phyloP scores from a whole-genome alignment of 2,329 filamentous ascomycete genomes.

The Diplodia intermedia region DNA sequence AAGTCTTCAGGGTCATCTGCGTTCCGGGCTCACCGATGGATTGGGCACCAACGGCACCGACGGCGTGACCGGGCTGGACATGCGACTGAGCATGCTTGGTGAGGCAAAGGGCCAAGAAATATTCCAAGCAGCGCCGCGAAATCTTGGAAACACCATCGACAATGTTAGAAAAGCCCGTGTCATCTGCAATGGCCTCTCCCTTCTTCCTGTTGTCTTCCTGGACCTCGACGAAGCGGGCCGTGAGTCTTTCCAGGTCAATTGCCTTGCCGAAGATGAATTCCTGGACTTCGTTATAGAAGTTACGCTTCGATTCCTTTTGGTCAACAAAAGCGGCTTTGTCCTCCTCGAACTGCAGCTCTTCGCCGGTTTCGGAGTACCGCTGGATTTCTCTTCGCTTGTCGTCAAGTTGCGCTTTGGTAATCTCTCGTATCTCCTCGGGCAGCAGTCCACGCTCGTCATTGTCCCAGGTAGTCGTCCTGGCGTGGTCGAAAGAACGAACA shows the following conservation, averaged over 20 bases:
- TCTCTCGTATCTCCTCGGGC: constrained; percentile 73
- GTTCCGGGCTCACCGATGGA: constrained; percentile 98
- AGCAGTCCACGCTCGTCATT: constrained; percentile 76
- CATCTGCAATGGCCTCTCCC: constrained; percentile 11
- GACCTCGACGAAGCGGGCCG: constrained; percentile 49
- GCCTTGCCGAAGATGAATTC: constrained; percentile 72
- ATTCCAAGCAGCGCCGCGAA: constrained; percentile 72
- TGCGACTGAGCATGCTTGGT: constrained; percentile 90
- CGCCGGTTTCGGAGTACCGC: constrained; percentile 38
- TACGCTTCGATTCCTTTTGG: constrained; percentile 74
- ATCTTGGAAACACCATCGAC: constrained; percentile 81
- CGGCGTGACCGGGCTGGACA: constrained; percentile 92
- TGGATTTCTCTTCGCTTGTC: constrained; percentile 69
- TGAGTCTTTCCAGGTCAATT: constrained; percentile 49
- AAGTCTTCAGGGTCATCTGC: constrained; percentile 99
- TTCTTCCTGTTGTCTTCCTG: constrained; percentile 46
- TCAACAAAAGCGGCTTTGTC: constrained; percentile 61
- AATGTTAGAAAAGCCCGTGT: constrained; percentile 30
- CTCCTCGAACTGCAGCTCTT: constrained; percentile 42
- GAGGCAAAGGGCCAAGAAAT: constrained; percentile 82
- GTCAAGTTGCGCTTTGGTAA: constrained; percentile 72
- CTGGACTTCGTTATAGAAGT: constrained; percentile 80
- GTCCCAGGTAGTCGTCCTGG: constrained; percentile 77
- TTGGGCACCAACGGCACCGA: constrained; percentile 94
- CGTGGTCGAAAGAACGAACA: constrained; percentile 85